Evolutionary conservation across 192 early-diverging fungal species (phyloP).

Genomic region (Mortierella hygrophila): DNA sequence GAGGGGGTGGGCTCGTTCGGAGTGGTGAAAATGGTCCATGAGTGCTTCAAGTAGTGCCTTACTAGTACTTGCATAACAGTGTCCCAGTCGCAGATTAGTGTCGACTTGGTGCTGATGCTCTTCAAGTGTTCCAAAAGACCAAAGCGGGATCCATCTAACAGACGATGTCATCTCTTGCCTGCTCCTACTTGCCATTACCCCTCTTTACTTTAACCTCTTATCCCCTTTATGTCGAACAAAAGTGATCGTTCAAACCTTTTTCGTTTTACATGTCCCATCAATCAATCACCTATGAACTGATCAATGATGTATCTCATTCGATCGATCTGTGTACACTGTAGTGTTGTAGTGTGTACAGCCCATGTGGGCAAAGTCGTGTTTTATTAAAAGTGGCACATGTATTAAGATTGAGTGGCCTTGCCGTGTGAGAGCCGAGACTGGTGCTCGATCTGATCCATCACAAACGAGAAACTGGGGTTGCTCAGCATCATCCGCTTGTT

Average conservation of each 20-base stretch:
- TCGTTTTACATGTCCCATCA: neutral
- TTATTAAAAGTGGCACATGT: neutral
- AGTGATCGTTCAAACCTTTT: neutral
- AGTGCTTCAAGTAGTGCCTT: neutral
- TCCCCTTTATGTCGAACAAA: neutral
- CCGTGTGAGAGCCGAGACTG: conserved; percentile 35
- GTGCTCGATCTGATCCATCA: conserved; percentile 49
- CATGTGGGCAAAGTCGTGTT: neutral
- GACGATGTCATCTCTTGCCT: no score
- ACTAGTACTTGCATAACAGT: neutral
- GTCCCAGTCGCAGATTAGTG: neutral
- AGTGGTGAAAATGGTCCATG: neutral
- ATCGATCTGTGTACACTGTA: neutral
- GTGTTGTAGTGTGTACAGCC: no score
- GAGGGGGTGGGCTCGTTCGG: neutral
- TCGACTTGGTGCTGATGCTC: neutral
- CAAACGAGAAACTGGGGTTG: conserved; percentile 50
- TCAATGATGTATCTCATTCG: neutral
- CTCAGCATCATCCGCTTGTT: conserved; percentile 49
- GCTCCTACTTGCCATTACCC: no score
- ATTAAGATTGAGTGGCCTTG: conserved; percentile 9
- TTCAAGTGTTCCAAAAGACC: neutral
- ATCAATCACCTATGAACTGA: neutral
- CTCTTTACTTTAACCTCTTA: no score
- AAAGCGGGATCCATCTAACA: no score